Evolutionary conservation across 73 alveolate species (phyloP).

Genomic region (Urostyla sp.): DNA sequence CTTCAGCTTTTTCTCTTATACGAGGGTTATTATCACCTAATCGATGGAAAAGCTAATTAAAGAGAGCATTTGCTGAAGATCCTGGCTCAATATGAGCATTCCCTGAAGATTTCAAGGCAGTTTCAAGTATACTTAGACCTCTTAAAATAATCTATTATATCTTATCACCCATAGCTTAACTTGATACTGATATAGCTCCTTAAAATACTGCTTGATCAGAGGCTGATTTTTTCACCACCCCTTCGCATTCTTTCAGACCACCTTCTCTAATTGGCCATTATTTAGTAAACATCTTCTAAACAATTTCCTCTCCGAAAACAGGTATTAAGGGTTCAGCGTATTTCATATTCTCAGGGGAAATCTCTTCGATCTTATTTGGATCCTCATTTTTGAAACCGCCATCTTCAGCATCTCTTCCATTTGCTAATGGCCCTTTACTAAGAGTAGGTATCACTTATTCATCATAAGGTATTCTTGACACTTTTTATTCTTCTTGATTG

Average conservation of each 20-base stretch:
- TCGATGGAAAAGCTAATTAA: conserved; percentile 75
- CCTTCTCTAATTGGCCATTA: conserved; percentile 91
- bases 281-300: conserved; percentile 89
- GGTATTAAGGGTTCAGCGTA: conserved; percentile 94
- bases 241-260: conserved; percentile 80
- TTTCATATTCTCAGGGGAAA: conserved; percentile 76
- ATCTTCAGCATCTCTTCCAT: conserved; percentile 77
- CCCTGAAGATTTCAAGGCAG: conserved; percentile 3
- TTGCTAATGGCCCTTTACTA: conserved; percentile 67
- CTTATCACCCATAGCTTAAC: conserved; percentile 86
- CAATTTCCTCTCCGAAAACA: conserved; percentile 85
- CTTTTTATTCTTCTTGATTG: too few relatives aligned
- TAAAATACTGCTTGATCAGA: conserved; percentile 79
- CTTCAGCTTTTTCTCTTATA: conserved; percentile 92
- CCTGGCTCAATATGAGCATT: conserved; percentile 29
- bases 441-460: conserved; percentile 84
- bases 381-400: conserved; percentile 79
- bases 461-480: conserved; percentile 74
- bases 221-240: conserved; percentile 55
- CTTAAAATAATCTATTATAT: conserved; percentile 85
- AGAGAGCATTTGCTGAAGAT: background rate
- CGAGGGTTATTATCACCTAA: conserved; percentile 93
- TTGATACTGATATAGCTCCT: conserved; percentile 89
- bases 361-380: conserved; percentile 65
- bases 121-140: conserved; percentile 70